phyloP scores from a whole-genome alignment of 148 eudicot genomes.

The Amaranthus hypochondriacus region DNA sequence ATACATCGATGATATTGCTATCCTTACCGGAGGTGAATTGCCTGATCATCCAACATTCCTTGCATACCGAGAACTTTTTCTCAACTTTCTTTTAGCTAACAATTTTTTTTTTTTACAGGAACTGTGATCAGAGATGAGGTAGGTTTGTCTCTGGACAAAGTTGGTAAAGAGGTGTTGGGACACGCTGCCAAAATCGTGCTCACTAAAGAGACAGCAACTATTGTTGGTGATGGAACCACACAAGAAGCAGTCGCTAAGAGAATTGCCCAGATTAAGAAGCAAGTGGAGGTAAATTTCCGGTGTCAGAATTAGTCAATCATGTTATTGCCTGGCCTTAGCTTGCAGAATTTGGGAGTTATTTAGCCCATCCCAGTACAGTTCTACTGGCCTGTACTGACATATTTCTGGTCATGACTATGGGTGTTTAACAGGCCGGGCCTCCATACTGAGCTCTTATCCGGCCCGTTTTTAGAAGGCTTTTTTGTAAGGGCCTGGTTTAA shows the following conservation, averaged over 20 bases:
- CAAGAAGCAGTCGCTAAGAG: slow-evolving; percentile 48
- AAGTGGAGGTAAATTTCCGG: slow-evolving; percentile 37
- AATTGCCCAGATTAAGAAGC: slow-evolving; percentile 48
- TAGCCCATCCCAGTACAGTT: too few species aligned
- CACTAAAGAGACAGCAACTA: slow-evolving; percentile 46
- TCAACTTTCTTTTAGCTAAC: slow-evolving; percentile 8
- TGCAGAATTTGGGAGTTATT: too few species aligned
- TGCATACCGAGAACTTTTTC: not conserved
- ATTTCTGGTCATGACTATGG: too few species aligned
- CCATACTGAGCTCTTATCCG: too few species aligned
- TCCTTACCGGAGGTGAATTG: slow-evolving; percentile 54
- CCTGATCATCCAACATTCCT: not conserved
- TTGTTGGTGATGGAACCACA: slow-evolving; percentile 67
- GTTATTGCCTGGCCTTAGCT: too few species aligned
- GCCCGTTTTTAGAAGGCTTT: too few species aligned
- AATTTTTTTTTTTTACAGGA: slow-evolving; percentile 26
- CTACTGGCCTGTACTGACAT: too few species aligned
- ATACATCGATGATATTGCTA: slow-evolving; percentile 70
- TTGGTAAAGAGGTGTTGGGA: slow-evolving; percentile 51
- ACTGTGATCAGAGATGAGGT: slow-evolving; percentile 63
- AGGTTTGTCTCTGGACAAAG: slow-evolving; percentile 48
- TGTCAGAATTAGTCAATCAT: not conserved
- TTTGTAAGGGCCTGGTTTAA: too few species aligned
- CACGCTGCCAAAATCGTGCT: slow-evolving; percentile 52
- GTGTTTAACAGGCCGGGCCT: too few species aligned